Base-by-base conservation (phyloP, 495 filamentous ascomycete species). In the Tricharina praecox region DNA sequence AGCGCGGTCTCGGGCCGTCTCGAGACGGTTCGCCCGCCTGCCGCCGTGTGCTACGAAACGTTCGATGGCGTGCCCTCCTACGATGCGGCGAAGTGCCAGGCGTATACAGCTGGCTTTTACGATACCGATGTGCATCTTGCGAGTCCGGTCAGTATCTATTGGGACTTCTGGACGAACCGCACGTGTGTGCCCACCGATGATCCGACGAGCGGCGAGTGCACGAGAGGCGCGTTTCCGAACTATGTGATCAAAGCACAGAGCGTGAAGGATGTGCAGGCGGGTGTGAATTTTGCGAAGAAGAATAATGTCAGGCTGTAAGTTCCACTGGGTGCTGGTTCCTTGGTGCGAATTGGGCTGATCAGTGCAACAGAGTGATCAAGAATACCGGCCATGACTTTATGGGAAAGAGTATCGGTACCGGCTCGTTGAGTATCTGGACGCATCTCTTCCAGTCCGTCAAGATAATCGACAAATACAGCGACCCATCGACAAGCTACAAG, bases 381-480 rank as follows among this genome's bases (percentile, higher is more conserved):
- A 82, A 80, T 52, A 85, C 79, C 2, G 79, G 80, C 20, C 79
- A 81, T 51, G 76, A 79, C 54, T 78, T 73, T 62, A 64, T 61
- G 26, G 76, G 72, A 43, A 76, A 75, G 60, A 70, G 56, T 1
- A 50, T 52, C 1, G 68, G 66, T 19, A 53, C 58, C 21, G 75
- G 76, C 23, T 63, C 36, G 19, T 21, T 32, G 28, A 32, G 69
- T 25, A 66, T 82, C 47, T 79, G 78, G 68, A 82, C 76, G 5
- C 76, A 80, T 51, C 55, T 66, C 45, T 67, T 82, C 53, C 71
- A 78, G 54, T 45, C 48, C 16, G 53, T 69, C 30, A 50, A 61
- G 28, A 52, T 54, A 47, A 55, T 55, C 32, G 43, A 45, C 1
- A 46, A 45, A 8, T 44, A 23, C 16, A 21, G 5, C 16, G 18